phyloP scores from a whole-genome alignment of 768 basidiomycete species.

The Mycena rosella region DNA sequence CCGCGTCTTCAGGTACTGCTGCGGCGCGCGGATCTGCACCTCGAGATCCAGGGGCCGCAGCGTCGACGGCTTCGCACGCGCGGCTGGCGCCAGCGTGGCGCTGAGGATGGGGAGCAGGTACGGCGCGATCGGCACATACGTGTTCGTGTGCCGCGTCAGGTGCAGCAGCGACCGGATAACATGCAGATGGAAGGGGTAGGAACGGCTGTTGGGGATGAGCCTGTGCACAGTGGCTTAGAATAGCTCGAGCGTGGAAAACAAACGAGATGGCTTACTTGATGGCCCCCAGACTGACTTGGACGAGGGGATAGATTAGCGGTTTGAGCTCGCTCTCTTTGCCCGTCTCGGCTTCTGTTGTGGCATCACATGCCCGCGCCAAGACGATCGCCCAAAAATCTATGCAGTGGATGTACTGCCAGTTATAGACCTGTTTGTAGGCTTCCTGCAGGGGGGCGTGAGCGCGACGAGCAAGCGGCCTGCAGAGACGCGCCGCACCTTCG shows the following conservation, averaged over 20 bases:
- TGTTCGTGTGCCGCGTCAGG: constrained; percentile 84
- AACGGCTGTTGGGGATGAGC: constrained; percentile 90
- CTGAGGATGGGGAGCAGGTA: constrained; percentile 90
- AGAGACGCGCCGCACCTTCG: constrained; percentile 67
- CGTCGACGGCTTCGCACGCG: constrained; percentile 86
- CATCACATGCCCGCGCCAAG: constrained; percentile 83
- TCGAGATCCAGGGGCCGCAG: constrained; percentile 92
- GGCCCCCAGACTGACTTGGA: constrained; percentile 94
- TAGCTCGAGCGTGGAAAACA: constrained; percentile 24
- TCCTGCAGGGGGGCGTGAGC: constrained; percentile 64
- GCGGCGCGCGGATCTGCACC: constrained; percentile 86
- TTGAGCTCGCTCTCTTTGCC: constrained; percentile 82
- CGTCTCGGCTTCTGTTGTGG: constrained; percentile 62
- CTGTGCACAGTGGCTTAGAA: constrained; percentile 56
- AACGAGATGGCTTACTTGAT: constrained; percentile 76
- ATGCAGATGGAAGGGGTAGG: constrained; percentile 96
- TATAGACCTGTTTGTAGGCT: constrained; percentile 94
- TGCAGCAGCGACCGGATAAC: constrained; percentile 90
- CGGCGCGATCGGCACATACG: constrained; percentile 89
- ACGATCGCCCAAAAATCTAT: constrained; percentile 97
- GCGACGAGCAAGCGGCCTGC: constrained; percentile 1
- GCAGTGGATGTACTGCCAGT: constrained; percentile 98
- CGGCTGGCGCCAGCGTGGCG: constrained; percentile 73
- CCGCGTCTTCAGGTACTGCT: constrained; percentile 89
- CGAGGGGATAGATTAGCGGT: constrained; percentile 94